A percentile compares a stretch with the other conserved stretches of the same genome.
phyloP scores from a whole-genome alignment of 805 yeast genomes.

The Wickerhamomyces chambardii region DNA sequence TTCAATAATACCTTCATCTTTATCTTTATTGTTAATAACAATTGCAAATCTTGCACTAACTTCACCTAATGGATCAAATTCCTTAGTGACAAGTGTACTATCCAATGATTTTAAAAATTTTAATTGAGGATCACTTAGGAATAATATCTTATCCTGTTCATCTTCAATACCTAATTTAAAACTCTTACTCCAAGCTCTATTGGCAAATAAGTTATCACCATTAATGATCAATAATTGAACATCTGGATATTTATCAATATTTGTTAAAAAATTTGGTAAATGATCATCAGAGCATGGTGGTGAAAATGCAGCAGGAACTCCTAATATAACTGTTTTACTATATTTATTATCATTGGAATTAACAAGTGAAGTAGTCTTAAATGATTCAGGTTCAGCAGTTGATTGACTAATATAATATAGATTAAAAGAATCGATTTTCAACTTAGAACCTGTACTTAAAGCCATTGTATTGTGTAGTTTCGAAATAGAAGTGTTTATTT shows the following conservation, averaged over 20 bases:
- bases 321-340: constrained; percentile 51
- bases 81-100: constrained; percentile 39
- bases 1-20: constrained; percentile 34
- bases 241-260: constrained; percentile 35
- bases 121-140: constrained; percentile 57
- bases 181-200: constrained; percentile 49
- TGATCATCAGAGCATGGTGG: constrained; percentile 69
- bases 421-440: constrained; percentile 4
- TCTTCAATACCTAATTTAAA: constrained; percentile 22
- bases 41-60: constrained; percentile 50
- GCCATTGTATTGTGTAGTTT: background rate
- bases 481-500: too few species aligned
- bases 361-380: constrained; percentile 15
- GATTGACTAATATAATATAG: constrained; percentile 21
- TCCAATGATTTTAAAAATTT: constrained; percentile 48
- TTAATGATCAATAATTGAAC: constrained; percentile 50
- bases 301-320: constrained; percentile 85
- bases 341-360: constrained; percentile 19
- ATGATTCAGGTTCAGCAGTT: constrained; percentile 17
- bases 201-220: constrained; percentile 64
- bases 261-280: constrained; percentile 43
- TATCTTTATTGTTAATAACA: constrained; percentile 46
- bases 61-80: constrained; percentile 45
- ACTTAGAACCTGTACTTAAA: constrained; percentile 4
- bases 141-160: constrained; percentile 29